Evolutionary conservation across 805 yeast genomes (phyloP), one percentile per base, ranked within the genome.

Genomic region (Hanseniaspora valbyensis): DNA sequence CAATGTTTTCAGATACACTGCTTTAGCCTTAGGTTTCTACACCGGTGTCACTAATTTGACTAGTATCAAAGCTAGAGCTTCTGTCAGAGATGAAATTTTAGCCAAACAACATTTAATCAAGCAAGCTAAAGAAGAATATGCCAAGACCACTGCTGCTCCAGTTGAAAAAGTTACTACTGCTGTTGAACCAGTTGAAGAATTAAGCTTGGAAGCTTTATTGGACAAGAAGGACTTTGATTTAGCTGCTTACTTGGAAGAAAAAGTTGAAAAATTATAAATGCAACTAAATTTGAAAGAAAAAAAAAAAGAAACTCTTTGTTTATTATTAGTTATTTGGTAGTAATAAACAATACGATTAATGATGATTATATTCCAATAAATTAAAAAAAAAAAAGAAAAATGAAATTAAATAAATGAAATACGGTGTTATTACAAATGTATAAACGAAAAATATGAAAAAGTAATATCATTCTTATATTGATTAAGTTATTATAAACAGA

Each of bases 101-200:
- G 71, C 76, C 57, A 78, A 85, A 67, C 76, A 78, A 67, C 79
- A 81, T 61, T 77, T 89, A 64, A 84, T 90, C 61, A 78, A 73
- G 54, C 83, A 87, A 68, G 98, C 97, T 59, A 88, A 85, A 73
- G 83, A 81, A 49, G 89, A 85, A 71, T 90, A 75, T 70, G 88
- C 86, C 59, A 82, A 77, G 68, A 69, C 78, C 61, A 68, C 75
- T 61, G 69, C 73, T 54, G 71, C 71, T 58, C 66, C 66, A 49
- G 66, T 65, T 34, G 72, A 72, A 53, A 67, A 63, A 32, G 62
- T 65, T 21, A 56, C 69, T 28, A 59, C 71, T 44, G 67, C 73
- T n/a, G 58, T 68, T 41, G 71, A 74, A 49, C 75, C 77, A 49
- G 66, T 81, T 58, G 76, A 89, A 36, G 36, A 42, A 29, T 44